Percentiles rank a stretch among this genome's conserved stretches.
Evolutionary conservation across 2,329 filamentous ascomycete genomes (phyloP).

Genomic region (Pseudopithomyces maydicus): DNA sequence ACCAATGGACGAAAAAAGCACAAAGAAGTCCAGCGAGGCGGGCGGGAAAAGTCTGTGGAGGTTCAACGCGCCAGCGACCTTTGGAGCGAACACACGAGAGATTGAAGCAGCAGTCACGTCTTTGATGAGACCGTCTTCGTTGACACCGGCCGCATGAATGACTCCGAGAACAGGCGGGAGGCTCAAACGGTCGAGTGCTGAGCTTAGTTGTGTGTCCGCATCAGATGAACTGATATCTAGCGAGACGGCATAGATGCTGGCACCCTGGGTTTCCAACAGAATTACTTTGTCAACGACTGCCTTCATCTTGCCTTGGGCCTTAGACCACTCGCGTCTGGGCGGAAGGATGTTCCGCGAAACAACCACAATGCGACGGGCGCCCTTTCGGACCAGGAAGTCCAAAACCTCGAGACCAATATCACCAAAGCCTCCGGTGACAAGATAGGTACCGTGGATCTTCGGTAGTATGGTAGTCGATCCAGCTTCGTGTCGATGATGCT

Average conservation of each 20-base stretch:
- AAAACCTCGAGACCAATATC: conserved; percentile 47
- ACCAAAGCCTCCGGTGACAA: conserved; percentile 51
- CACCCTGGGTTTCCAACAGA: conserved; percentile 27
- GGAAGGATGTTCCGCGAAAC: conserved; percentile 47
- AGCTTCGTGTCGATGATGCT: conserved; percentile 23
- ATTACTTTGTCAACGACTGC: conserved; percentile 18
- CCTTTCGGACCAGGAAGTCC: conserved; percentile 46
- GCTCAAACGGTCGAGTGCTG: conserved; percentile 35
- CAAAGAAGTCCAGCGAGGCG: conserved; percentile 32
- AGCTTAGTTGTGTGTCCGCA: conserved; percentile 22
- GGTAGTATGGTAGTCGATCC: conserved; percentile 13
- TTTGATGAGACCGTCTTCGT: conserved; percentile 45
- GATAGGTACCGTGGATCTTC: conserved; percentile 48
- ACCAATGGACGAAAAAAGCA: conserved; percentile 32
- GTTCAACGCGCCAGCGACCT: conserved; percentile 33
- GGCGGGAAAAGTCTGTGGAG: conserved; percentile 33
- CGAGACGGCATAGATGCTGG: conserved; percentile 41
- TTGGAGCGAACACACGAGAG: conserved; percentile 40
- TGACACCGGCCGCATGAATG: conserved; percentile 49
- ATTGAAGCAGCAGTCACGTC: conserved; percentile 37
- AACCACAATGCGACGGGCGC: conserved; percentile 49
- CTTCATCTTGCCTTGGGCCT: conserved; percentile 13
- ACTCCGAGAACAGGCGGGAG: conserved; percentile 50
- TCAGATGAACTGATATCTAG: conserved; percentile 41
- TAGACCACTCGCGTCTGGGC: conserved; percentile 37